Percentiles rank a stretch among this genome's conserved stretches.
These are phyloP conservation scores for Linum tenue DNA, from an alignment of 345 rosid species.

Conservation along the genomic window DNA sequence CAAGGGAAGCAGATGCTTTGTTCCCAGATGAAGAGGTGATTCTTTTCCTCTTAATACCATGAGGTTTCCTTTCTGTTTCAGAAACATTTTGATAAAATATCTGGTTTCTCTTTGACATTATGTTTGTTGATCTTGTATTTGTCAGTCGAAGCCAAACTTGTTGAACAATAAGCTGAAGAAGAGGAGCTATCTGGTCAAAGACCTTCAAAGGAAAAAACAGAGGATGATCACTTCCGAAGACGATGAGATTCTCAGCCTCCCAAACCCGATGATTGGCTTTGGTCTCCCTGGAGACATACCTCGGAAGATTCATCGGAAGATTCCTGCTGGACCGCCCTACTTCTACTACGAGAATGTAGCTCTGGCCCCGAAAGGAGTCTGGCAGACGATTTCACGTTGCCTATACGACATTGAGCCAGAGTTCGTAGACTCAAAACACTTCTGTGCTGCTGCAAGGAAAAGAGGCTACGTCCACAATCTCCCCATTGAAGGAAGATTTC, in stretches of 20 bases:
- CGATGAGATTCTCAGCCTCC: conserved; percentile 51
- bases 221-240: conserved; percentile 21
- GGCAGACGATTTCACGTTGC: conserved; percentile 68
- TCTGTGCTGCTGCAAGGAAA: conserved; percentile 88
- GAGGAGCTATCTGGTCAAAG: conserved; percentile 33
- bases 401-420: conserved; percentile 68
- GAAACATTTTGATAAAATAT: background rate
- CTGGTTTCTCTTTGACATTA: background rate
- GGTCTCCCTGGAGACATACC: conserved; percentile 55
- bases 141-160: conserved; percentile 32
- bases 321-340: conserved; percentile 74
- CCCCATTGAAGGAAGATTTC: conserved; percentile 51
- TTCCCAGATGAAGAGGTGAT: conserved; percentile 47
- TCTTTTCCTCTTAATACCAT: background rate
- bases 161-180: conserved; percentile 34
- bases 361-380: conserved; percentile 86
- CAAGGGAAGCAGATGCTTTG: conserved; percentile 49
- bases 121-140: conserved; percentile 1
- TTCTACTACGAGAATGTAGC: conserved; percentile 94
- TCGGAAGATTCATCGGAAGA: conserved; percentile 26
- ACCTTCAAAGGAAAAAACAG: conserved; percentile 19
- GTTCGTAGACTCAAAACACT: conserved; percentile 69
- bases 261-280: conserved; percentile 85
- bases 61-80: background rate
- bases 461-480: conserved; percentile 86